These are phyloP conservation scores for Glycyrrhiza uralensis DNA, from an alignment of 306 rosid genomes.

Conservation along the genomic window DNA sequence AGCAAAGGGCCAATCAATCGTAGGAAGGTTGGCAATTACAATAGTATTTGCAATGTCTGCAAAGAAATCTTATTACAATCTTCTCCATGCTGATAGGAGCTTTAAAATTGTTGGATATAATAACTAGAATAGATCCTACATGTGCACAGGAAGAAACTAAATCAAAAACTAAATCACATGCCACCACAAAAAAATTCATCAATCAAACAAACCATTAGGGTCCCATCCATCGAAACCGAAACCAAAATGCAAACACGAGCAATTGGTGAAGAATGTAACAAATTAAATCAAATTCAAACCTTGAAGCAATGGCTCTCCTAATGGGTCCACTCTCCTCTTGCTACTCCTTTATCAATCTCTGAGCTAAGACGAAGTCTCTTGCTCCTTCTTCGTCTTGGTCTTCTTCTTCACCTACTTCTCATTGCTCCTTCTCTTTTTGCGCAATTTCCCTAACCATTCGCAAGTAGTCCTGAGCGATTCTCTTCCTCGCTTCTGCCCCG, in stretches of 20 bases:
- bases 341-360: conserved; percentile 68
- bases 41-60: too few species aligned
- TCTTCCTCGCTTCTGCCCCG: conserved; percentile 64
- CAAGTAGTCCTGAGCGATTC: conserved; percentile 53
- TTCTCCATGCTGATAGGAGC: too few species aligned
- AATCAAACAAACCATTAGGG: too few species aligned
- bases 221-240: too few species aligned
- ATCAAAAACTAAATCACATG: too few species aligned
- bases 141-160: too few species aligned
- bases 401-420: conserved; percentile 23
- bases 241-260: background rate
- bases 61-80: too few species aligned
- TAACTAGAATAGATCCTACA: too few species aligned
- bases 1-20: too few species aligned
- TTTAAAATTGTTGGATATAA: too few species aligned
- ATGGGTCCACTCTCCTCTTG: conserved; percentile 82
- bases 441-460: conserved; percentile 37
- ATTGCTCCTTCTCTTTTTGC: conserved; percentile 48
- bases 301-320: conserved; percentile 67
- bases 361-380: conserved; percentile 66
- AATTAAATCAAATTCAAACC: conserved; percentile 24
- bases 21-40: too few species aligned
- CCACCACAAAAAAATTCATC: too few species aligned
- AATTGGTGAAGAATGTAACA: background rate
- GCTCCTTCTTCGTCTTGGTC: conserved; percentile 48